Base-by-base conservation (phyloP, 768 basidiomycete species). In the Rhizopogon rudus region DNA sequence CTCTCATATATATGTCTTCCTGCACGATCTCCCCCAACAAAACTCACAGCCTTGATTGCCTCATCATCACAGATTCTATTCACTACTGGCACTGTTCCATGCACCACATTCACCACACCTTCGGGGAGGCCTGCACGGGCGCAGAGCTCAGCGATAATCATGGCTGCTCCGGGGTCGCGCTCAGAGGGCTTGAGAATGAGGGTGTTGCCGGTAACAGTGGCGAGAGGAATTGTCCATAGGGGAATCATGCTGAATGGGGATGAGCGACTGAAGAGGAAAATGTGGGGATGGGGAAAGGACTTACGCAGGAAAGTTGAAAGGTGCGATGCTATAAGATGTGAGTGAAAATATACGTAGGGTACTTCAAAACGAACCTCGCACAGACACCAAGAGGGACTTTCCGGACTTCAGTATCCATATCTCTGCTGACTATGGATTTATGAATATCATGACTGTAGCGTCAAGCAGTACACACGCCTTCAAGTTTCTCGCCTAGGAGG, bases 81-180 rank as follows among this genome's bases (percentile, higher is more conserved):
- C 45, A 99, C 96, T 2, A 93, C 93, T 1, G 87, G 83, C 29
- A 88, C 84, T 7, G 87, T 85, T 16, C 96, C 96, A 63, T 99
- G 95, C 13, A 98, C 87, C 45, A 97, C 77, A 63, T 93, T 95
- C 54, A 99, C 74, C 31, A 98, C 93, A 58, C 95, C 94, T 25
- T 83, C 71, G n/a, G 91, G 91, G 33, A 93, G 73, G 29, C 88
- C 88, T 54, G 96, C 93, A 52, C 83, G 84, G 70, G 91, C 84
- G 65, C 91, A 93, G 3, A 98, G 80, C 72, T 99, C 96, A 33
- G 94, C 93, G 57, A 99, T 93, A 53, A 99, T 96, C 88, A 97
- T 94, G 6, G 93, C 88, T 13, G 97, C 96, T 46, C 96, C 96
- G 13, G 96, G 96, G 67, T 97, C 95, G 25, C 96, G 86, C 68